A percentile compares a stretch with the other conserved stretches of the same genome.
Conservation (phyloP, 208 protist species). For the Herpetomonas samuelpessoai region DNA sequence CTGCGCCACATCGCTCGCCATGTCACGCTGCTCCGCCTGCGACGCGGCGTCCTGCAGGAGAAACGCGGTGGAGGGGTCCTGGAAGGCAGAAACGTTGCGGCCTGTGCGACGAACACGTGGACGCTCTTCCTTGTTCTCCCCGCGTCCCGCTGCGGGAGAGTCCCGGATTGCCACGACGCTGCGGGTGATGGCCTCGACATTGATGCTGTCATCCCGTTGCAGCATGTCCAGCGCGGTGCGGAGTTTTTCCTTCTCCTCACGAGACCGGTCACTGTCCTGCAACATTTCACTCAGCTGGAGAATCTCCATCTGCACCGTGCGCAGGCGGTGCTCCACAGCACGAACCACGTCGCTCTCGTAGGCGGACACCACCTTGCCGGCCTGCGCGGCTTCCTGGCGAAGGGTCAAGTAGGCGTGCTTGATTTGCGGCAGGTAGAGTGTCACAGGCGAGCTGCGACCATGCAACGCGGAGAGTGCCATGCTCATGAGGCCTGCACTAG, state of each 20-base stretch:
- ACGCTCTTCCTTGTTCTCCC: not conserved
- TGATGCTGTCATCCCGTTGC: not conserved
- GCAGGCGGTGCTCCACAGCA: conserved; percentile 21
- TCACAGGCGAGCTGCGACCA: conserved; percentile 23
- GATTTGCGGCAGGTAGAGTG: conserved; percentile 53
- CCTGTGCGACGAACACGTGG: not conserved
- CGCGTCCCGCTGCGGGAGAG: not conserved
- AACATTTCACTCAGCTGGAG: not conserved
- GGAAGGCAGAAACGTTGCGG: not conserved
- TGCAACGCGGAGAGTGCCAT: conserved; percentile 7
- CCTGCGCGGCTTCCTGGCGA: conserved; percentile 28
- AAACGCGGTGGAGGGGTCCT: not conserved
- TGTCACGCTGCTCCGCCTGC: not conserved
- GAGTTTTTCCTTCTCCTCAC: conserved; percentile 19
- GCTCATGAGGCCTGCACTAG: conserved; percentile 4
- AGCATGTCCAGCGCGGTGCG: not conserved
- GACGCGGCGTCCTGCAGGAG: not conserved
- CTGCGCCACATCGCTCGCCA: not conserved
- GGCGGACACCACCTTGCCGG: conserved; percentile 37
- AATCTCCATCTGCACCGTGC: conserved; percentile 17
- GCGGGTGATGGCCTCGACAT: not conserved
- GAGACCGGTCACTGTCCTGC: conserved; percentile 39
- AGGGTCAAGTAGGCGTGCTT: conserved; percentile 42
- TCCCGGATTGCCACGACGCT: conserved; percentile 1
- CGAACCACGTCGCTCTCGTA: conserved; percentile 51